Base-by-base conservation (phyloP, 164 flowering plant genomes). In the Vitis amurensis region DNA sequence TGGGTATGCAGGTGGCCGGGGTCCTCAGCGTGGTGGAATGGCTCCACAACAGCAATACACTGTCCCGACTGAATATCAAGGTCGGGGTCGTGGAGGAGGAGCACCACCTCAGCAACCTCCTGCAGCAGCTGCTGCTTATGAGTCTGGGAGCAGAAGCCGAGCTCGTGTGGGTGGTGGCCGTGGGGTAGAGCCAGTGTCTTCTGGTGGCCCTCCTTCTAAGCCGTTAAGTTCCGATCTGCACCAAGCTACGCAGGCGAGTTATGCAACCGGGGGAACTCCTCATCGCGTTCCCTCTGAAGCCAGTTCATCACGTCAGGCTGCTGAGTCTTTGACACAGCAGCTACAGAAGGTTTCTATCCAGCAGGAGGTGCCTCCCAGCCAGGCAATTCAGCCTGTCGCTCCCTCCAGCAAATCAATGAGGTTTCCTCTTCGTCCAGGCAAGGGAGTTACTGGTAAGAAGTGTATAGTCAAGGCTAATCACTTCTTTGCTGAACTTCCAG, bases 381-480 rank as follows among this genome's bases (percentile, higher is more conserved):
- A 78, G 63, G 71, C 78, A 2, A 69, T 74, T 48, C 92, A 85
- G 23, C 79, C 82, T 57, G 74, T 55, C 2, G 76, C 74, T 37
- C 73, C 80, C 0, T 88, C 93, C 0, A 88, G 88, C 66, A 91
- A 88, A 72, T 79, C 89, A 3, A 50, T 88, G 83, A 81, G 85
- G 69, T 89, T 91, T 56, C 97, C 94, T 37, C 83, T 71, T 23
- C 84, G 97, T 1, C 97, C 94, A 31, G 97, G 97, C 14, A 88
- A 77, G 79, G 97, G 97, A 63, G 77, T 68, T 68, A 67, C 76
- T 66, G 97, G 97, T 16, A 71, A 11, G 9, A 84, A 50, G 74
- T 91, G 97, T 62, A 79, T 90, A 2, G 94, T 91, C 2, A 91
- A 89, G 79, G 97, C 97, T 0, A 91, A 91, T 53, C 97, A 91